Base-by-base conservation (phyloP, 1,284 basidiomycete species). In the Limonomyces culmigenus region DNA sequence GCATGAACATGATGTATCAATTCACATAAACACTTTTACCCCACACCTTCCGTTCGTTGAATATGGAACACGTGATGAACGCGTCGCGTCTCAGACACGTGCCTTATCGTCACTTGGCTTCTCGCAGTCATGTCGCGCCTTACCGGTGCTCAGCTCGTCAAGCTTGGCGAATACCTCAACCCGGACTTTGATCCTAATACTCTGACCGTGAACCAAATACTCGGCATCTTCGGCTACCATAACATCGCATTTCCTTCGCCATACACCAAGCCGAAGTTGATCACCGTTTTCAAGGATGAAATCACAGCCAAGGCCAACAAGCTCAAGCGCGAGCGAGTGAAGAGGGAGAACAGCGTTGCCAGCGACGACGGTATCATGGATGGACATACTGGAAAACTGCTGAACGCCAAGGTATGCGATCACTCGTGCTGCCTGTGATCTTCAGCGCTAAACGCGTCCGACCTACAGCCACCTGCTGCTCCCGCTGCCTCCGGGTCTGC, bases 261-360 rank as follows among this genome's bases (percentile, higher is more conserved):
- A 1, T 79, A 84, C 47, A 86, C 84, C 42, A 97, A 97, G 56
- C 63, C 76, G 4, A 88, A 86, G 47, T 71, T 97, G 17, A 69
- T 96, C 8, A 63, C 73, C 29, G 58, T 78, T 3, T 97, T 91
- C 56, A 73, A 87, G 40, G 64, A 75, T 23, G 65, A 86, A 53
- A 69, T 96, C 45, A 73, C 69, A 46, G 60, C 74, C 5, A 69
- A 70, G 38, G 62, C 68, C 4, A 50, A 55, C 14, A 75, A 73
- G 45, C 56, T 80, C 37, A 72, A 70, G 51, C 75, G 70, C 44
- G 74, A 85, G 42, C 61, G 73, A 32, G 42, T 74, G 36, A 70
- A 73, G 56, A 66, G 65, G 47, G 67, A 74, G 51, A 71, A 73
- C 43, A 76, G 78, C 42, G 52, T 67, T 39, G 71, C 83, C 3